phyloP scores from a whole-genome alignment of 2,329 filamentous ascomycete species.

The Cordyceps militaris region DNA sequence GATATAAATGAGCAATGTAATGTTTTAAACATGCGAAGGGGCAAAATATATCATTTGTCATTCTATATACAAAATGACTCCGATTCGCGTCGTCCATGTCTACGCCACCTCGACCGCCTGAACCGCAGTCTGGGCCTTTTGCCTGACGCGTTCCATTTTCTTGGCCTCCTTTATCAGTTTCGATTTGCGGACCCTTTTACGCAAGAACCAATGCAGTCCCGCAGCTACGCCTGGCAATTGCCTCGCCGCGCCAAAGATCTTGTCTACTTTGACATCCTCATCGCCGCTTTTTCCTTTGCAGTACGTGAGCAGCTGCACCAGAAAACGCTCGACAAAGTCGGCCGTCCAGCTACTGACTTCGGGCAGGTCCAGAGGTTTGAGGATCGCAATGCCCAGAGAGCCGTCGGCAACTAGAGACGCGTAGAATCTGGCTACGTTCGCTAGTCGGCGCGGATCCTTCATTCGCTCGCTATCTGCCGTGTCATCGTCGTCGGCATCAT shows the following conservation, averaged over 20 bases:
- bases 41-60: not conserved
- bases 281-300: conserved; percentile 40
- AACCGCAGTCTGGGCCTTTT: conserved; percentile 28
- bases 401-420: conserved; percentile 43
- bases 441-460: conserved; percentile 42
- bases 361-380: conserved; percentile 70
- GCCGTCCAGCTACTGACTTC: conserved; percentile 70
- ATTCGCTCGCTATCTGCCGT: conserved; percentile 40
- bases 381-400: conserved; percentile 38
- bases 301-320: conserved; percentile 68
- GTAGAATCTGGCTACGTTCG: conserved; percentile 49
- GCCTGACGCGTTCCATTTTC: conserved; percentile 31
- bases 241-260: conserved; percentile 58
- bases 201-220: conserved; percentile 73
- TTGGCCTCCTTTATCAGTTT: conserved; percentile 45
- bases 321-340: conserved; percentile 71
- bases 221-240: conserved; percentile 61
- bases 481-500: conserved; percentile 51
- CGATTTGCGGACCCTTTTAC: conserved; percentile 64
- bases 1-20: not conserved
- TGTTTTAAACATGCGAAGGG: not conserved
- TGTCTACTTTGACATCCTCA: conserved; percentile 53
- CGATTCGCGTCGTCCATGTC: not conserved
- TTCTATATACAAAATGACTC: not conserved
- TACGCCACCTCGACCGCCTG: conserved; percentile 2